Percentiles rank a stretch among this genome's conserved stretches.
phyloP scores from a whole-genome alignment of 78 protist genomes.

The Salpingoeca rosetta region DNA sequence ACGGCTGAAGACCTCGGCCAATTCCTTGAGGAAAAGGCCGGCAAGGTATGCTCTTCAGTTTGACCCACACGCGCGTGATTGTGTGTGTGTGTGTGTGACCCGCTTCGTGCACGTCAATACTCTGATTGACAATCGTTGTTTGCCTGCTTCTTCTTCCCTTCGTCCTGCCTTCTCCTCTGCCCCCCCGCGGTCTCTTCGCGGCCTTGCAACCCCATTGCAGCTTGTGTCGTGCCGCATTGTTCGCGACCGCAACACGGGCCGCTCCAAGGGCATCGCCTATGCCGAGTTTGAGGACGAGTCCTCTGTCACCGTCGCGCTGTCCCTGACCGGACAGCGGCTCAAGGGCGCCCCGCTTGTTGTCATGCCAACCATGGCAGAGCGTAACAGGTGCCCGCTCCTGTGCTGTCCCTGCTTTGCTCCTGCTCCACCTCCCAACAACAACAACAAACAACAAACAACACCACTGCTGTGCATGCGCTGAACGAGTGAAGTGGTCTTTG shows the following conservation, averaged over 20 bases:
- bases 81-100: not conserved
- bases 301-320: not conserved
- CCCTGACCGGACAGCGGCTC: not conserved
- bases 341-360: not conserved
- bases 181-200: too few relatives aligned
- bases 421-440: too few relatives aligned
- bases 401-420: too few relatives aligned
- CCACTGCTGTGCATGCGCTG: too few relatives aligned
- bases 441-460: too few relatives aligned
- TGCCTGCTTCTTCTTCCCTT: not conserved
- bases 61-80: not conserved
- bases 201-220: too few relatives aligned
- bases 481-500: too few relatives aligned
- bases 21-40: not conserved
- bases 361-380: not conserved
- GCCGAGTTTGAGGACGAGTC: not conserved
- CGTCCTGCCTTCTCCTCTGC: not conserved
- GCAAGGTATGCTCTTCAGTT: not conserved
- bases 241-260: not conserved
- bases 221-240: not conserved
- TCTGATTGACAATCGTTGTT: not conserved
- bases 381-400: too few relatives aligned
- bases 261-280: not conserved
- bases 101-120: not conserved
- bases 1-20: not conserved